Evolutionary conservation across 345 rosid genomes (phyloP).

Genomic region (Aquilaria yunnanensis): DNA sequence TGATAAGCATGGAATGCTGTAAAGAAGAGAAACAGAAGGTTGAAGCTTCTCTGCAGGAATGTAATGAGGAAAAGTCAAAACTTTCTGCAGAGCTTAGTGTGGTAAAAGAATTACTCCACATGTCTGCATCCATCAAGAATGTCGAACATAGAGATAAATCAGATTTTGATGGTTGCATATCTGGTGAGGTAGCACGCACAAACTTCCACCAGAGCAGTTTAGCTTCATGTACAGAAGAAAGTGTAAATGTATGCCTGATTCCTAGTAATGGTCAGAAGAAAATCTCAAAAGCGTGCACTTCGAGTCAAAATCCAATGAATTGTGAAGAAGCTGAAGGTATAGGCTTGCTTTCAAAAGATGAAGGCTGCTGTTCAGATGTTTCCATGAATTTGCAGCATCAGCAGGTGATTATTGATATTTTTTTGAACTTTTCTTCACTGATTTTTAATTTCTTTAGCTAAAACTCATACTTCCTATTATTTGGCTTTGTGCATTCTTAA

Average conservation of each 20-base stretch:
- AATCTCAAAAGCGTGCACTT: slow-evolving; percentile 4
- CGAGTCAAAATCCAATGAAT: slow-evolving; percentile 18
- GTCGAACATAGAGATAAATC: slow-evolving; percentile 23
- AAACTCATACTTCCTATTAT: too few relatives aligned
- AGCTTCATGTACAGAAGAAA: slow-evolving; percentile 11
- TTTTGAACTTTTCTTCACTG: not conserved
- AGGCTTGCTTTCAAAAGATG: slow-evolving; percentile 18
- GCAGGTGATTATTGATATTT: slow-evolving; percentile 28
- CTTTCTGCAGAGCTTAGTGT: slow-evolving; percentile 47
- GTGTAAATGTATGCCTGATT: slow-evolving; percentile 4
- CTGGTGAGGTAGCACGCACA: slow-evolving; percentile 17
- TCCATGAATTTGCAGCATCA: slow-evolving; percentile 20
- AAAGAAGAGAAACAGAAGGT: slow-evolving; percentile 89
- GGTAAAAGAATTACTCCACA: slow-evolving; percentile 40
- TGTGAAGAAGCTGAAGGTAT: slow-evolving; percentile 23
- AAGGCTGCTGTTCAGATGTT: slow-evolving; percentile 15
- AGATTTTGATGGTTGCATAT: slow-evolving; percentile 17
- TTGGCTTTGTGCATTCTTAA: too few relatives aligned
- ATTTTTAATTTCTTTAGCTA: slow-evolving; percentile 1
- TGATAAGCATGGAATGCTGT: slow-evolving; percentile 92
- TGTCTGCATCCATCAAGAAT: slow-evolving; percentile 22
- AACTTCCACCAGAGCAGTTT: slow-evolving; percentile 11
- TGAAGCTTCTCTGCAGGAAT: slow-evolving; percentile 58
- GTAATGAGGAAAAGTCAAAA: slow-evolving; percentile 49
- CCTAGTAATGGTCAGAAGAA: slow-evolving; percentile 13